Evolutionary conservation across 352 stramenopile species (phyloP).

Genomic region (Halophytophthora polymorphica): DNA sequence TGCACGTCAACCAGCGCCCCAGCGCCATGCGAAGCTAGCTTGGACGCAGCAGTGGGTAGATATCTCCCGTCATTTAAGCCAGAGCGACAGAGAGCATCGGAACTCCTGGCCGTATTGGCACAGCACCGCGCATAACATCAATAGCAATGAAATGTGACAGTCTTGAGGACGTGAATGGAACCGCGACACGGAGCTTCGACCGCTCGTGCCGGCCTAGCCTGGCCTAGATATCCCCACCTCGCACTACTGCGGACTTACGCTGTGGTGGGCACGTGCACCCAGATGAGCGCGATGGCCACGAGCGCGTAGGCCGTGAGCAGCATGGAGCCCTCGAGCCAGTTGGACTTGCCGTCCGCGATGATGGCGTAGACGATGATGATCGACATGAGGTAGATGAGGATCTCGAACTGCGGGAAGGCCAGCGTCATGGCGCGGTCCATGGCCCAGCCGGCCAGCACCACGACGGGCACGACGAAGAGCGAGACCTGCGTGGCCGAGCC

Average conservation of each 20-base stretch:
- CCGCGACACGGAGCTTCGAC: slow-evolving; percentile 24
- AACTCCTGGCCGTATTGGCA: slow-evolving; percentile 6
- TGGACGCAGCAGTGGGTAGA: no score
- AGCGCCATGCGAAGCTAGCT: slow-evolving; percentile 4
- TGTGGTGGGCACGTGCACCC: slow-evolving; percentile 62
- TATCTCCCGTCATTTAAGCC: no score
- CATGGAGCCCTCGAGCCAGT: slow-evolving; percentile 92
- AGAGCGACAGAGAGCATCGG: slow-evolving; percentile 7
- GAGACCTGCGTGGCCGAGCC: slow-evolving; percentile 96
- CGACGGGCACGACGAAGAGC: slow-evolving; percentile 95
- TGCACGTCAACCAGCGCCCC: not conserved
- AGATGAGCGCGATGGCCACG: slow-evolving; percentile 81
- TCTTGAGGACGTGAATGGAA: no score
- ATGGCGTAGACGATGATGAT: slow-evolving; percentile 95
- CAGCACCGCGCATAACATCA: no score
- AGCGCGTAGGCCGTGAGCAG: slow-evolving; percentile 90
- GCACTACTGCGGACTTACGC: no score
- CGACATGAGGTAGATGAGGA: slow-evolving; percentile 94
- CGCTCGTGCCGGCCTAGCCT: no score
- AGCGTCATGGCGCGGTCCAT: slow-evolving; percentile 94
- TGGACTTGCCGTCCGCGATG: slow-evolving; percentile 89
- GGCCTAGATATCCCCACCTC: no score
- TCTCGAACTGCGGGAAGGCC: slow-evolving; percentile 96
- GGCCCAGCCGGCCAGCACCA: slow-evolving; percentile 93
- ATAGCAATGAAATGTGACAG: not conserved